phyloP scores from a whole-genome alignment of 371 early-diverging fungal species.

The Mucor ambiguus region DNA sequence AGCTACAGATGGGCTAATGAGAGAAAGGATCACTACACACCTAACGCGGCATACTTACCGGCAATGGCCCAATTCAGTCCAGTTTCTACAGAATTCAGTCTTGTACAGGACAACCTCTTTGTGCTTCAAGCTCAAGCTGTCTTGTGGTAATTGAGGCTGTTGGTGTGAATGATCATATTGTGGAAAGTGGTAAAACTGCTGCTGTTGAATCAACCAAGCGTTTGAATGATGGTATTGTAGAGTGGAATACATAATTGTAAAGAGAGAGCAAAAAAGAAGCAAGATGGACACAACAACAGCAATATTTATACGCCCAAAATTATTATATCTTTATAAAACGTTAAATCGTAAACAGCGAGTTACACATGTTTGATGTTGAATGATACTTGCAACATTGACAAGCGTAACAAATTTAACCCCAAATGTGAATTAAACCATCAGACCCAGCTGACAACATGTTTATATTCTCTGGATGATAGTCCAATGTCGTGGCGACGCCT shows the following conservation, averaged over 20 bases:
- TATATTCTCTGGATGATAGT: constrained; percentile 48
- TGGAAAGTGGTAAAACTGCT: not conserved
- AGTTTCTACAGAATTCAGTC: constrained; percentile 95
- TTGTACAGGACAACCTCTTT: constrained; percentile 76
- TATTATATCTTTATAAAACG: constrained; percentile 9
- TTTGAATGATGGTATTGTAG: constrained; percentile 1
- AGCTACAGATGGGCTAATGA: constrained; percentile 43
- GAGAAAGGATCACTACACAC: not conserved
- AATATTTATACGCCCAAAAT: constrained; percentile 14
- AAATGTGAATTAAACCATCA: constrained; percentile 59
- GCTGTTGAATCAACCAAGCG: constrained; percentile 9
- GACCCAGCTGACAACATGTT: constrained; percentile 58
- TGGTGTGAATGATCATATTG: not conserved
- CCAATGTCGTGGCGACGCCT: constrained; percentile 42
- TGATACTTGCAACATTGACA: constrained; percentile 10
- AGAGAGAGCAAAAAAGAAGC: not conserved
- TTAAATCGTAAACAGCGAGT: constrained; percentile 7
- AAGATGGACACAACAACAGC: not conserved
- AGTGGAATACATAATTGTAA: constrained; percentile 1
- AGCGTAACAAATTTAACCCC: constrained; percentile 27
- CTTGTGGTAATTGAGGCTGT: not conserved
- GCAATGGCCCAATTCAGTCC: constrained; percentile 87
- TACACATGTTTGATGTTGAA: constrained; percentile 14
- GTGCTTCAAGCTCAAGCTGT: constrained; percentile 1
- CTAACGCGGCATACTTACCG: constrained; percentile 42